These are phyloP conservation scores for Naganishia friedmannii DNA, from an alignment of 768 basidiomycete species.

Conservation along the genomic window DNA sequence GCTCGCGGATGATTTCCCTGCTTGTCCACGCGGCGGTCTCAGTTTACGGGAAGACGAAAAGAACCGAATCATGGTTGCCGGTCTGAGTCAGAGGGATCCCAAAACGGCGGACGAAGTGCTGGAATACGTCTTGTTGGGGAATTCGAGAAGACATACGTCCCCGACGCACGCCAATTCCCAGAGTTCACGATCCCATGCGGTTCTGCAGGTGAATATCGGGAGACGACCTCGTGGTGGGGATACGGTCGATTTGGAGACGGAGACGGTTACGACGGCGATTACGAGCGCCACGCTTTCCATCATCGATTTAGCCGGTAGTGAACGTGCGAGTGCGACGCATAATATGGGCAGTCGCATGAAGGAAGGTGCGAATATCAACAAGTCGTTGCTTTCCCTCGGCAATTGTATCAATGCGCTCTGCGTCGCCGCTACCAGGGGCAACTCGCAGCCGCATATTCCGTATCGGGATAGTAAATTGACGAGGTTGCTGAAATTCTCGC, in stretches of 20 bases:
- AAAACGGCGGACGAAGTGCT: slow-evolving; percentile 87
- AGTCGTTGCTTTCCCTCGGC: slow-evolving; percentile 91
- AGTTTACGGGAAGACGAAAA: slow-evolving; percentile 91
- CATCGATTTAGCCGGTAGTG: slow-evolving; percentile 96
- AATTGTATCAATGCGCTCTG: slow-evolving; percentile 99
- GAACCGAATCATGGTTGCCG: slow-evolving; percentile 72
- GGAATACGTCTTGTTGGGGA: slow-evolving; percentile 83
- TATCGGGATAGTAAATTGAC: slow-evolving; percentile 99
- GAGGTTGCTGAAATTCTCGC: slow-evolving; percentile 90
- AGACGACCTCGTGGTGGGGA: slow-evolving; percentile 71
- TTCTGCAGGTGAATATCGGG: slow-evolving; percentile 89
- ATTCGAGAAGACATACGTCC: slow-evolving; percentile 81
- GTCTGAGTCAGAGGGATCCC: slow-evolving; percentile 77
- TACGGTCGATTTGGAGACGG: slow-evolving; percentile 74
- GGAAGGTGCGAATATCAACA: slow-evolving; percentile 98
- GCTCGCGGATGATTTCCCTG: slow-evolving; percentile 62
- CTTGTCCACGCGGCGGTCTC: slow-evolving; percentile 78
- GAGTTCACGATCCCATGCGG: slow-evolving; percentile 94
- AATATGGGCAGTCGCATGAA: slow-evolving; percentile 99
- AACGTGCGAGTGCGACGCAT: slow-evolving; percentile 88
- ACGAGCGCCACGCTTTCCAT: slow-evolving; percentile 79
- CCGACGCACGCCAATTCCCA: slow-evolving; percentile 95
- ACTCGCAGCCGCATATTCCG: slow-evolving; percentile 75
- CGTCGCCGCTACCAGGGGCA: slow-evolving; percentile 66
- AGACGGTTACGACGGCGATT: slow-evolving; percentile 59